Evolutionary conservation across 208 protist genomes (phyloP).

Genomic region (Trypanosoma conorhini): DNA sequence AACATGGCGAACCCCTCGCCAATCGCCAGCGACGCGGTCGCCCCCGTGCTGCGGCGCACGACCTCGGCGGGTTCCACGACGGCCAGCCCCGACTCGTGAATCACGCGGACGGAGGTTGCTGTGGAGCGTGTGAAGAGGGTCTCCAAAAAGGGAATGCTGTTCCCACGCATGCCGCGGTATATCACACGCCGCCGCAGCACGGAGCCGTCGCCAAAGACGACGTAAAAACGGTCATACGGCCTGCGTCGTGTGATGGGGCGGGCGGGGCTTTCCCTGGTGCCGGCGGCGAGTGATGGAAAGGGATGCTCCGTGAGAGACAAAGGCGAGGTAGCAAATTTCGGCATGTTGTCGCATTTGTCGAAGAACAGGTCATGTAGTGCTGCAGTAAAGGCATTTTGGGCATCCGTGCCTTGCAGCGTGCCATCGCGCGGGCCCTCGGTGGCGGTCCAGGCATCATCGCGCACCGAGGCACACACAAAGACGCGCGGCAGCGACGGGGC

Average conservation of each 20-base stretch:
- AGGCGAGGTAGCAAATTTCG: neutral
- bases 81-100: slow-evolving; percentile 62
- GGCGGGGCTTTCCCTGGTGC: neutral
- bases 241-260: neutral
- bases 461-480: slow-evolving; percentile 43
- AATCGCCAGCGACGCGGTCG: slow-evolving; percentile 52
- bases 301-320: neutral
- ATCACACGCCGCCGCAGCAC: slow-evolving; percentile 53
- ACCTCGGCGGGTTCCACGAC: slow-evolving; percentile 72
- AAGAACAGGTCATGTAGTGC: neutral
- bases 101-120: slow-evolving; percentile 58
- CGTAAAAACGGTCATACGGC: slow-evolving; percentile 43
- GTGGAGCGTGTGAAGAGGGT: slow-evolving; percentile 62
- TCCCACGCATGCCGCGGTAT: slow-evolving; percentile 17
- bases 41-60: slow-evolving; percentile 32
- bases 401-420: neutral
- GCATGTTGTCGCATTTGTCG: neutral
- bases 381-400: neutral
- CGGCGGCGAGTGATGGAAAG: neutral
- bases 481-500: slow-evolving; percentile 63
- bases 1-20: slow-evolving; percentile 81
- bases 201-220: slow-evolving; percentile 74
- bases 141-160: slow-evolving; percentile 38
- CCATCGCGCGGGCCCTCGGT: neutral
- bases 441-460: neutral